Evolutionary conservation across 345 rosid species (phyloP), one percentile per base, ranked within the genome.

Genomic region (Clarkia xantiana): DNA sequence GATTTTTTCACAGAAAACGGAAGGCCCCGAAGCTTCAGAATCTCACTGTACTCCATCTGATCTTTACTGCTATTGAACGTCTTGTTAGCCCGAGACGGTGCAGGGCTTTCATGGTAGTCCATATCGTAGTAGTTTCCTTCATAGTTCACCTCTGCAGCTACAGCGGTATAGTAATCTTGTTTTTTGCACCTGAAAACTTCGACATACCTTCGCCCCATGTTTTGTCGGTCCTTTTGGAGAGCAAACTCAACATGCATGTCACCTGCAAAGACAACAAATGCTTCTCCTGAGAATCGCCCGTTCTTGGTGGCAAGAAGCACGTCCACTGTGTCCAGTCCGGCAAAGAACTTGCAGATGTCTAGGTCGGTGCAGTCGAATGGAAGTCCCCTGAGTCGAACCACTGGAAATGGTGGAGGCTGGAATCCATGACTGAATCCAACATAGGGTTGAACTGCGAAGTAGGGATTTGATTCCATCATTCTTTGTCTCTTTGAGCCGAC

Each of bases 401-500:
- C 89, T 0, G 95, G 97, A 71, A 88, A 84, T 23, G 77, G 49
- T 51, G 81, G 75, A 0, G 71, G 75, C 52, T 65, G 83, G 66
- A 60, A 74, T 54, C 75, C 81, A 47, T 71, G 79, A 20, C 69
- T 77, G 49, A 64, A 87, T 56, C 67, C 58, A 15, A 81, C 81
- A 22, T 74, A 82, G 54, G 77, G 82, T 34, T 74, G 84, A 62
- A 89, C 95, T 84, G 94, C 90, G 82, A 89, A 82, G 97, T 85
- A 89, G 72, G 97, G 95, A 84, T 77, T 78, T 47, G 97, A 80
- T 77, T 82, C 94, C 86, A 73, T 88, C 95, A 88, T 88, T 88
- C 97, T 80, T 71, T 82, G 97, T 84, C 97, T 84, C 97, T 88
- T 88, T 80, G 97, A 82, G 81, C 95, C 95, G 62, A 84, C 95